These are phyloP conservation scores for Pinus albicaulis DNA, from an alignment of 75 land plant species.

Conservation along the genomic window DNA sequence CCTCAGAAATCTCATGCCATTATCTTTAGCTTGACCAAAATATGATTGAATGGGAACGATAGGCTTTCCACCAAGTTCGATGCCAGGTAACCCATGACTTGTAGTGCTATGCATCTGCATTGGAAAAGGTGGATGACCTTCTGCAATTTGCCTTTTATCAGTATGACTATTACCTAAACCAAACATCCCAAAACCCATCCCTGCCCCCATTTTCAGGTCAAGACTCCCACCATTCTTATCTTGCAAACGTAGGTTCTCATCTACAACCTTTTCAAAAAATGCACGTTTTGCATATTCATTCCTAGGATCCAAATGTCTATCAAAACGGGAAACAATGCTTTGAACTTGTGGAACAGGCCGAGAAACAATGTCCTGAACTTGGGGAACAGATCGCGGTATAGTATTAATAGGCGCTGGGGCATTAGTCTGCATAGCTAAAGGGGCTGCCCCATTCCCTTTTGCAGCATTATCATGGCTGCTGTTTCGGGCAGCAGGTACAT, in stretches of 20 bases:
- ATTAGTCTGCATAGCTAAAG: constrained; percentile 6
- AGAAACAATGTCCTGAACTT: constrained; percentile 5
- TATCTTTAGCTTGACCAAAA: constrained; percentile 2
- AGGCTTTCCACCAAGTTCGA: constrained; percentile 1
- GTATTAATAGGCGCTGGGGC: constrained; percentile 2
- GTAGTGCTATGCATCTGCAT: constrained; percentile 7
- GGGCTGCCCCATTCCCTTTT: neutral
- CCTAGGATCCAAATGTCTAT: neutral
- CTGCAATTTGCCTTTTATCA: constrained; percentile 3
- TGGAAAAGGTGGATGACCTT: neutral
- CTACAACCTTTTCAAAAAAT: neutral
- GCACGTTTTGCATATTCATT: neutral
- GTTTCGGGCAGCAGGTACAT: constrained; percentile 31
- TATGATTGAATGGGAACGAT: constrained; percentile 1
- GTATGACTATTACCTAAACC: neutral
- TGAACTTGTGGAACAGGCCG: constrained; percentile 4
- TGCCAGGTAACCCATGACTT: constrained; percentile 3
- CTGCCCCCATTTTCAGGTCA: constrained; percentile 7
- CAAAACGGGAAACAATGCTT: constrained; percentile 7
- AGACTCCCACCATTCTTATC: constrained; percentile 3
- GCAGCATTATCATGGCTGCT: constrained; percentile 21
- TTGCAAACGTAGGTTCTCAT: constrained; percentile 5
- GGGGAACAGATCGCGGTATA: constrained; percentile 6
- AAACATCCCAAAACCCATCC: constrained; percentile 2
- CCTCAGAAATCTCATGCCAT: constrained; percentile 4